Percentiles rank a stretch among this genome's conserved stretches.
Evolutionary conservation across 2,329 filamentous ascomycete genomes (phyloP).

Genomic region (Elsinoe perseae): DNA sequence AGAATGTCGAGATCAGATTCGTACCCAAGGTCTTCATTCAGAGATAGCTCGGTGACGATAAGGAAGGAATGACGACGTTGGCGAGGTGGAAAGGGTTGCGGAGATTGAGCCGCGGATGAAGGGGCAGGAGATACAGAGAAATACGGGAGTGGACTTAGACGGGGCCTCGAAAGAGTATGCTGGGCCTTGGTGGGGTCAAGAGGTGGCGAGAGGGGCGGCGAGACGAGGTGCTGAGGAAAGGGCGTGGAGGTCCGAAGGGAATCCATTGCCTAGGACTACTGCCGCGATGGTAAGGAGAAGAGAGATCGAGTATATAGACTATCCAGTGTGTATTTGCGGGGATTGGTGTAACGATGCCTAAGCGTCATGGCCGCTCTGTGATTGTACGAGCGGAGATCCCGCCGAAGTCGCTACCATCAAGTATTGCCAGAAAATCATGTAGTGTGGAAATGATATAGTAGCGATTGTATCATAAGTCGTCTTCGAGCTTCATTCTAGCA

Average conservation of each 20-base stretch:
- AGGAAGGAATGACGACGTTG: slow-evolving; percentile 27
- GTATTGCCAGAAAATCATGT: background rate
- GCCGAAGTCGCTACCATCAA: background rate
- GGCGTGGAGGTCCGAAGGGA: background rate
- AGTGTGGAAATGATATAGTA: background rate
- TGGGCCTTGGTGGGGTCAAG: background rate
- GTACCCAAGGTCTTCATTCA: slow-evolving; percentile 31
- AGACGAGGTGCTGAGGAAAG: slow-evolving; percentile 20
- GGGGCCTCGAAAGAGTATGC: background rate
- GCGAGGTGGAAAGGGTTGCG: slow-evolving; percentile 21
- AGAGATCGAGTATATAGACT: background rate
- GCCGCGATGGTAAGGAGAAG: background rate
- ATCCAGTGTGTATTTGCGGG: background rate
- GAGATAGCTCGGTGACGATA: slow-evolving; percentile 36
- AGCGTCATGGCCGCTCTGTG: slow-evolving; percentile 5
- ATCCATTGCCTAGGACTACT: background rate
- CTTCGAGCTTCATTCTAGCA: background rate
- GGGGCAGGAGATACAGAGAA: background rate
- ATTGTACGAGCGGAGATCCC: background rate
- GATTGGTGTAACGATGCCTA: background rate
- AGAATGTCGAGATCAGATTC: slow-evolving; percentile 38
- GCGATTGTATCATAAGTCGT: background rate
- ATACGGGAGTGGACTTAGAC: background rate
- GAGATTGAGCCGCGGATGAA: slow-evolving; percentile 15
- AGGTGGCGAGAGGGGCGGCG: slow-evolving; percentile 21